Base-by-base conservation (phyloP, 2,329 filamentous ascomycete species). In the Exutisphaerella laricina region DNA sequence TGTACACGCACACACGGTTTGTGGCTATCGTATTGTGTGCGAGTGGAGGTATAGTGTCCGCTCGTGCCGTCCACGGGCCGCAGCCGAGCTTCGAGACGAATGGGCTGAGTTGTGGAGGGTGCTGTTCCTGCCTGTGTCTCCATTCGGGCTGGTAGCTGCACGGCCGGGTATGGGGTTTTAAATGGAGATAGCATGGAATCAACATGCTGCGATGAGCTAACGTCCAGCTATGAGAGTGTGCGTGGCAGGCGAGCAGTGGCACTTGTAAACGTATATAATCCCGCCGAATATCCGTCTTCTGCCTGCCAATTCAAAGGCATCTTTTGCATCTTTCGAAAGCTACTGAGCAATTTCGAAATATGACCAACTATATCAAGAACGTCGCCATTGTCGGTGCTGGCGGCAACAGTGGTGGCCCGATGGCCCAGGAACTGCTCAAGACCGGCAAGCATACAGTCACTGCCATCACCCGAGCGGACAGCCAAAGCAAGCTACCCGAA, bases 361-460 rank as follows among this genome's bases (percentile, higher is more conserved):
- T 36, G 26, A 43, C 41, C 29, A 57, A 56, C 35, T 38, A 53
- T 43, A 48, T 70, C 40, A 58, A 60, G 31, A 68, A 63, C 10
- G 55, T 70, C 21, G 68, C 66, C 14, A 60, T 70, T 34, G 62
- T 69, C 18, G 67, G 67, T 44, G 63, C 63, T 41, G 59, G 62
- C 49, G 69, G 70, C 43, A 59, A 58, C 23, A 48, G 67, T 28
- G 71, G 70, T n/a, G 54, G 54, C 2, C 49, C 58, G 32, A 66
- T 69, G 40, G 52, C 63, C 29, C 49, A 60, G 4, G 63, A 63
- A n/a, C 60, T 75, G 4, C 53, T 71, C 32, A 60, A 63, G 26
- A 66, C 63, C 18, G 70, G 70, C 41, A 68, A 68, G 33, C 71
- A 74, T 56, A 68, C 53, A 10, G 58, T 78, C 46, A 78, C 73